Evolutionary conservation across 768 basidiomycete genomes (phyloP), one percentile per base, ranked within the genome.

Genomic region (Tulasnella sp.): DNA sequence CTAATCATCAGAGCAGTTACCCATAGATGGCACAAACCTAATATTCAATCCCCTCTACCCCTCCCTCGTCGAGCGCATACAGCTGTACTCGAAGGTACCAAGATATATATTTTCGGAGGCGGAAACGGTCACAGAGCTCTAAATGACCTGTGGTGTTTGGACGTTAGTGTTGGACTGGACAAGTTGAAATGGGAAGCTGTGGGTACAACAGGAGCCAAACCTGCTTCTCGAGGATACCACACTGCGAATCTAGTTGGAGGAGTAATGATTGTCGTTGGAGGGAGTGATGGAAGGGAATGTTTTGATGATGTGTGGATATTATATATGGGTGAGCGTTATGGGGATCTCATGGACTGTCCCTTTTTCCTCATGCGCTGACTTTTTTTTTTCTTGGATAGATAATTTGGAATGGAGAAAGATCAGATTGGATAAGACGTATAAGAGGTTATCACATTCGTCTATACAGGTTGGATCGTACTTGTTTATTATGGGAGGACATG

Each of bases 391-490:
- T 10, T 47, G 22, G n/a, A 20, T 48, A 68, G 66, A 60, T 37
- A 63, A 61, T 12, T 54, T 65, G 39, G 55, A 57, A 0, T 67
- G 66, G 67, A 64, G 62, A 2, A 45, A 63, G 44, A 56, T 69
- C 16, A 37, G 59, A 20, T 65, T 65, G 9, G 65, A 68, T 15
- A 56, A 63, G 19, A 56, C 63, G 58, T 63, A 81, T 59, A 76
- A 78, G 55, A 76, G 87, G 8, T 70, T 92, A 37, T 81, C 83
- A 24, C 92, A 96, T 58, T 83, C 82, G 9, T 74, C 89, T 12
- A 89, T 90, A 0, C 86, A 84, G 63, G 84, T 96, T 13, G 90
- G 92, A 27, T 89, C 87, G 1, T 92, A 88, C 62, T 74, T 96
- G 0, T 91, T 92, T 67, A 73, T 93, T 48, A 70, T 81, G 37